Evolutionary conservation across 1,284 basidiomycete genomes (phyloP).

Genomic region (Veloboletus limbatus): DNA sequence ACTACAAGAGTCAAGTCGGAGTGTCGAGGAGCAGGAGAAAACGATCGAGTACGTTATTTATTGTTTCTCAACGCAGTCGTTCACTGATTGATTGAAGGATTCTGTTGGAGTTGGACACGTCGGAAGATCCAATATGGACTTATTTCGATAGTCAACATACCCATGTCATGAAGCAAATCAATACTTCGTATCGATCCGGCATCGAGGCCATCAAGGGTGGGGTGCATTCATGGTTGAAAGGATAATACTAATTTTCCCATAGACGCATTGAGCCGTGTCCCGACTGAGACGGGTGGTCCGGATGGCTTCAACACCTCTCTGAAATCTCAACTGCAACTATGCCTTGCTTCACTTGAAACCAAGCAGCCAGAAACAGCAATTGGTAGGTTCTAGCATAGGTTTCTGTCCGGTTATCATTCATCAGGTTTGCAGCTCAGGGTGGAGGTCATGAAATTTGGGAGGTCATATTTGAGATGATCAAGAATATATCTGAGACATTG

Average conservation of each 20-base stretch:
- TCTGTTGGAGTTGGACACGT: constrained; percentile 76
- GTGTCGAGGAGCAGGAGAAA: constrained; percentile 94
- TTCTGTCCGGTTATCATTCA: background rate
- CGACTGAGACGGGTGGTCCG: constrained; percentile 35
- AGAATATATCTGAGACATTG: constrained; percentile 68
- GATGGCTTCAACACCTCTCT: constrained; percentile 44
- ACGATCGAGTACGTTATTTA: constrained; percentile 79
- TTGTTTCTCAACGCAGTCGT: background rate
- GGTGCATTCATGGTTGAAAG: constrained; percentile 20
- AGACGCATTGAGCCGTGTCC: constrained; percentile 46
- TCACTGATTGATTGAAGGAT: constrained; percentile 51
- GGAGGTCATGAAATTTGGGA: constrained; percentile 79
- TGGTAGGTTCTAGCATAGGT: constrained; percentile 44
- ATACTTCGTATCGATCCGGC: constrained; percentile 58
- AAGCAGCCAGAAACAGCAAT: constrained; percentile 63
- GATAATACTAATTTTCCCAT: constrained; percentile 7
- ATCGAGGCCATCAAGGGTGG: constrained; percentile 57
- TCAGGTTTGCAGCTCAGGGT: constrained; percentile 43
- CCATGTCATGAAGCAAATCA: constrained; percentile 80
- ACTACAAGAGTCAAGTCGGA: constrained; percentile 75
- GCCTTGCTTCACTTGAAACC: constrained; percentile 56
- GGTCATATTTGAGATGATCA: constrained; percentile 70
- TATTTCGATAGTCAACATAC: constrained; percentile 94
- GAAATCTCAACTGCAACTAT: constrained; percentile 54
- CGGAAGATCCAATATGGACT: constrained; percentile 89